These are phyloP conservation scores for Angomonas ambiguus DNA, from an alignment of 208 protist genomes.

Conservation along the genomic window DNA sequence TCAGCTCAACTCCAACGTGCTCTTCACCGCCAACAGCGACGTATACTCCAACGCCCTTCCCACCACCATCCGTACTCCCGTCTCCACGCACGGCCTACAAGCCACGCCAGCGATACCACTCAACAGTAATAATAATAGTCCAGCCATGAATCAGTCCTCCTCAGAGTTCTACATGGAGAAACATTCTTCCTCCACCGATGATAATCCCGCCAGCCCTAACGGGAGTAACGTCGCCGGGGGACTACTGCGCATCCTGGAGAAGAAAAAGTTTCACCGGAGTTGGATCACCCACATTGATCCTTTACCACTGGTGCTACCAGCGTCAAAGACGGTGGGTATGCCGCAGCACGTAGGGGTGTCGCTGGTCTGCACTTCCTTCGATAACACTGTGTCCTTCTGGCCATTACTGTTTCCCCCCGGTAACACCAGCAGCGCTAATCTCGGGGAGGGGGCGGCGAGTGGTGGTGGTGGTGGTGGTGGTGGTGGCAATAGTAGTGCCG, in stretches of 20 bases:
- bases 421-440: slow-evolving; percentile 1
- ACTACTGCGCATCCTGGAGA: slow-evolving; percentile 42
- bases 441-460: no score
- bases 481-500: no score
- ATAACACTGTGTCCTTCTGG: slow-evolving; percentile 75
- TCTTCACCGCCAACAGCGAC: neutral
- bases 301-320: slow-evolving; percentile 43
- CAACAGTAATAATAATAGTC: neutral
- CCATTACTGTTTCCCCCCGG: slow-evolving; percentile 32
- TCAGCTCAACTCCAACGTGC: slow-evolving; percentile 29
- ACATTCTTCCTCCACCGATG: slow-evolving; percentile 17
- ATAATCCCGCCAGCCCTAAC: neutral
- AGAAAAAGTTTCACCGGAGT: slow-evolving; percentile 61
- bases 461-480: no score
- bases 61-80: neutral
- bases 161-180: slow-evolving; percentile 14
- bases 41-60: neutral
- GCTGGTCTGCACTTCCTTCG: slow-evolving; percentile 68
- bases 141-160: neutral
- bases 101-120: neutral
- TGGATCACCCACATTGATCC: slow-evolving; percentile 55
- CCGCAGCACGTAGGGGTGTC: slow-evolving; percentile 38
- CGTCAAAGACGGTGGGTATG: slow-evolving; percentile 22
- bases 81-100: neutral
- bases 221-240: slow-evolving; percentile 12